phyloP scores from a whole-genome alignment of 768 basidiomycete species.

The Rhizopogon sp. region DNA sequence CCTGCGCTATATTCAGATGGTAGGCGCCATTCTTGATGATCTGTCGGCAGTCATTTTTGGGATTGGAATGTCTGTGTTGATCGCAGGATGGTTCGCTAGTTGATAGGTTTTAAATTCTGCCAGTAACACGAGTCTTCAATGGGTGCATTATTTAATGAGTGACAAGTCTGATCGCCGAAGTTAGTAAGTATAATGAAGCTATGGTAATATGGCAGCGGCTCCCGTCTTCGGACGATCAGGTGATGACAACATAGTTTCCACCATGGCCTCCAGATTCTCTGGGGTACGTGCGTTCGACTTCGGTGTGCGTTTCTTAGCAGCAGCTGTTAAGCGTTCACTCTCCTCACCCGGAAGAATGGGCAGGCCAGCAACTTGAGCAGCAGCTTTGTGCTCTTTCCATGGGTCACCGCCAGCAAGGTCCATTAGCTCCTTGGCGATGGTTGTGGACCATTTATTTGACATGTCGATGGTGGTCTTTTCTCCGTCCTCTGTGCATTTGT shows the following conservation, averaged over 20 bases:
- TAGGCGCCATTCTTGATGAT: conserved; percentile 63
- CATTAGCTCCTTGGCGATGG: conserved; percentile 69
- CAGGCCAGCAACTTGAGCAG: conserved; percentile 39
- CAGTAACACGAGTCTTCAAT: conserved; percentile 2
- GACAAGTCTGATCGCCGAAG: background rate
- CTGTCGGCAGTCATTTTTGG: conserved; percentile 67
- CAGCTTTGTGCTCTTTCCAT: conserved; percentile 53
- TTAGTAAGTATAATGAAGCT: conserved; percentile 1
- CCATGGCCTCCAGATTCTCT: conserved; percentile 18
- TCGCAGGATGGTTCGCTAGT: conserved; percentile 41
- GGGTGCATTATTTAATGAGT: conserved; percentile 1
- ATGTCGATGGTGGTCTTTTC: conserved; percentile 42
- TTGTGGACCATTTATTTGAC: conserved; percentile 63
- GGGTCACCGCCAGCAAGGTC: conserved; percentile 53
- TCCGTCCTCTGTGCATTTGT: conserved; percentile 41
- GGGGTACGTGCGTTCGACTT: conserved; percentile 6
- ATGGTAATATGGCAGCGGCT: conserved; percentile 35
- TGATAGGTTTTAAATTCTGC: conserved; percentile 2
- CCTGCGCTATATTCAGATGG: conserved; percentile 67
- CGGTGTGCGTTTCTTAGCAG: conserved; percentile 12
- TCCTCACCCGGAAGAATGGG: conserved; percentile 47
- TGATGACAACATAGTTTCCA: conserved; percentile 25
- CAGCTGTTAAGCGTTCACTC: conserved; percentile 14
- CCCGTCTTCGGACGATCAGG: conserved; percentile 30
- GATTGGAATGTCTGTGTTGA: conserved; percentile 57